Evolutionary conservation across 2,329 filamentous ascomycete genomes (phyloP).

Genomic region (Pyricularia grisea): DNA sequence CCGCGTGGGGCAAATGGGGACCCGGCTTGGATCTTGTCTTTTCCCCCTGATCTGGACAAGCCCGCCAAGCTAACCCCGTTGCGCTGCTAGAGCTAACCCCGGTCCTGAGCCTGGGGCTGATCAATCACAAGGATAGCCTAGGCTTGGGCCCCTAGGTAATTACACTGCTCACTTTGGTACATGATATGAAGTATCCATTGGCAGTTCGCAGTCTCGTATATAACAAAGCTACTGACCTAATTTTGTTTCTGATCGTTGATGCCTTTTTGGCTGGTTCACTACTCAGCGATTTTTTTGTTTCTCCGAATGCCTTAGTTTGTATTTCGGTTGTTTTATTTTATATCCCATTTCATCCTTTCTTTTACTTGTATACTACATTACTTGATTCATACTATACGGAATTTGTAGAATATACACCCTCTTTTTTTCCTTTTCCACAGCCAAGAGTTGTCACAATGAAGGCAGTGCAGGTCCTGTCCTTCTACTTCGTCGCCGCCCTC

Average conservation of each 20-base stretch:
- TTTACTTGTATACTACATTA: not conserved
- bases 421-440: not conserved
- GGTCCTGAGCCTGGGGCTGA: not conserved
- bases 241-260: not conserved
- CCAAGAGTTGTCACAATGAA: constrained; percentile 5
- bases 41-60: not conserved
- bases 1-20: not conserved
- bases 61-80: not conserved
- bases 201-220: not conserved
- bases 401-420: not conserved
- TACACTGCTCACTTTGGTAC: not conserved
- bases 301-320: not conserved
- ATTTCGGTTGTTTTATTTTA: not conserved
- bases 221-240: not conserved
- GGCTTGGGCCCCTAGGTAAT: not conserved
- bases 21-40: not conserved
- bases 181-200: not conserved
- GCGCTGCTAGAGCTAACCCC: not conserved
- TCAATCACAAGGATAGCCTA: not conserved
- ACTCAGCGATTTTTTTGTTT: not conserved
- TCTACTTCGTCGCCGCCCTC: constrained; percentile 1
- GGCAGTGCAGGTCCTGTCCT: not conserved
- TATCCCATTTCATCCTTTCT: not conserved
- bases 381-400: not conserved
- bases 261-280: not conserved